Evolutionary conservation across 192 early-diverging fungal genomes (phyloP).

Genomic region (Cladochytrium replicatum): DNA sequence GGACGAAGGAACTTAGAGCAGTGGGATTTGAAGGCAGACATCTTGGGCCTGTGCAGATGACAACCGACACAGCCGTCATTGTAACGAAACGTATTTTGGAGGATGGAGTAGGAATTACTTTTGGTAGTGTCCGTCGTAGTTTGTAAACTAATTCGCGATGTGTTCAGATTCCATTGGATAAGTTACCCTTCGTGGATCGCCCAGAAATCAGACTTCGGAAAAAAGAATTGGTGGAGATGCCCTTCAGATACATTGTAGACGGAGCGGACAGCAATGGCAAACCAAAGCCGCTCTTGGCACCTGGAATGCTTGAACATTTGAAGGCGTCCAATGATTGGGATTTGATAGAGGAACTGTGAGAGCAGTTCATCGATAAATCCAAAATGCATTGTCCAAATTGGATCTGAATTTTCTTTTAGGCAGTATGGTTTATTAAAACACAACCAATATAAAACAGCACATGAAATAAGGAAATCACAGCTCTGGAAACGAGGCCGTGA

Average conservation of each 20-base stretch:
- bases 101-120: too few species aligned
- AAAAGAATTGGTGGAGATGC: slow-evolving; percentile 64
- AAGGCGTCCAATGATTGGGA: slow-evolving; percentile 53
- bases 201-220: slow-evolving; percentile 61
- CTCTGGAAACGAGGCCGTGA: too few species aligned
- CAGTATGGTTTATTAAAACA: too few species aligned
- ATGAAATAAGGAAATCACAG: too few species aligned
- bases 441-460: too few species aligned
- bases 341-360: too few species aligned
- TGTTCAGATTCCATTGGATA: slow-evolving; percentile 40
- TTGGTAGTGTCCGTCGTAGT: too few species aligned
- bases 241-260: slow-evolving; percentile 51
- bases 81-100: slow-evolving; percentile 61
- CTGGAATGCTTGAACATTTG: slow-evolving; percentile 54
- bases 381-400: too few species aligned
- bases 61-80: slow-evolving; percentile 72
- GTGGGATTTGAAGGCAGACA: slow-evolving; percentile 61
- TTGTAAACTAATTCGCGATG: slow-evolving; percentile 19
- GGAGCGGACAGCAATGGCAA: too few species aligned
- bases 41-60: slow-evolving; percentile 72
- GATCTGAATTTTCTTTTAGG: too few species aligned
- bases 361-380: too few species aligned
- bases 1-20: slow-evolving; percentile 47
- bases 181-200: slow-evolving; percentile 61
- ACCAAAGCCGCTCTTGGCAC: slow-evolving; percentile 40